phyloP scores from a whole-genome alignment of 2,329 filamentous ascomycete genomes.

The Trichophyton schoenleinii region DNA sequence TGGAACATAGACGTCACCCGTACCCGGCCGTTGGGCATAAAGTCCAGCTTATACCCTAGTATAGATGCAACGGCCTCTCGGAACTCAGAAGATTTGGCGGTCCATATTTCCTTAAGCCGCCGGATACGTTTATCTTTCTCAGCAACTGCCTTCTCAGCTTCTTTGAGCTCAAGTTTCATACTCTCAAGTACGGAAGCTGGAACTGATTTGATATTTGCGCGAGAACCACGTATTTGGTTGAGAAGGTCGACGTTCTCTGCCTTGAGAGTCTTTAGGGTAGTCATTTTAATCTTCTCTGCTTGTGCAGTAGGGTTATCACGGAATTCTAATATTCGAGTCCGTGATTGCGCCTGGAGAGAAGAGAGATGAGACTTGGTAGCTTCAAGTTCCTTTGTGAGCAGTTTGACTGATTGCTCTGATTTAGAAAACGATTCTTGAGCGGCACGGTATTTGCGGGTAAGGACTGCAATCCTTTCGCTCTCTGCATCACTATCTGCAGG shows the following conservation, averaged over 20 bases:
- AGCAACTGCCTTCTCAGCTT: constrained; percentile 56
- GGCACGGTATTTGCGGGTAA: constrained; percentile 76
- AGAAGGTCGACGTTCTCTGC: constrained; percentile 77
- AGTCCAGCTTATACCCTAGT: constrained; percentile 87
- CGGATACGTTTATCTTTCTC: constrained; percentile 65
- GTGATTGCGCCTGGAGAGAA: constrained; percentile 52
- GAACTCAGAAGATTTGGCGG: constrained; percentile 82
- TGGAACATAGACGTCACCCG: constrained; percentile 78
- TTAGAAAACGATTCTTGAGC: constrained; percentile 65
- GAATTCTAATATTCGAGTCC: constrained; percentile 72
- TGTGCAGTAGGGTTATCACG: constrained; percentile 87
- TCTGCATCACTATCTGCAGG: constrained; percentile 42
- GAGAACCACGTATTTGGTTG: constrained; percentile 49
- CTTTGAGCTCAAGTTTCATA: constrained; percentile 60
- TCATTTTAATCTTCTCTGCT: constrained; percentile 69
- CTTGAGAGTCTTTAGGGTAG: constrained; percentile 63
- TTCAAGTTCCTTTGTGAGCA: constrained; percentile 63
- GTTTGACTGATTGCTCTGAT: constrained; percentile 54
- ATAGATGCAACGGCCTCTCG: constrained; percentile 87
- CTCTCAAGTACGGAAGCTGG: constrained; percentile 66
- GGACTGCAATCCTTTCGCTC: constrained; percentile 63
- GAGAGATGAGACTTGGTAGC: constrained; percentile 62
- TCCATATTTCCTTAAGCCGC: constrained; percentile 87
- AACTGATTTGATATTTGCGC: constrained; percentile 47
- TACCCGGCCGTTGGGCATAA: constrained; percentile 94